phyloP scores from a whole-genome alignment of 1,284 basidiomycete species.

The Fomitopsis schrenkii region DNA sequence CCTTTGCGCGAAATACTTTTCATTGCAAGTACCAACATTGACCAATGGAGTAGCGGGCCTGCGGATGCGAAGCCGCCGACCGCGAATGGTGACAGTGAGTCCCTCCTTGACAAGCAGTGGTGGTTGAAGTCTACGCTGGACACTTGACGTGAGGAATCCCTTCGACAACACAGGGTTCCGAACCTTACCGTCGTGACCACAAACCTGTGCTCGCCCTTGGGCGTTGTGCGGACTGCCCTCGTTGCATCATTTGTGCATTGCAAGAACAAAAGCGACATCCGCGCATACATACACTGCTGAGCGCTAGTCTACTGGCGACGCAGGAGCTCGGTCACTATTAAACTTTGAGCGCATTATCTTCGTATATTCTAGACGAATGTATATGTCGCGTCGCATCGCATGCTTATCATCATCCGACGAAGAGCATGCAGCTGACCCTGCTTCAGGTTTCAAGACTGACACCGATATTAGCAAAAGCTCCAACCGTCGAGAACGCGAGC shows the following conservation, averaged over 20 bases:
- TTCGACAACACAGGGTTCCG: not conserved
- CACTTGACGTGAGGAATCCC: conserved; percentile 3
- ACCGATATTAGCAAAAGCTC: conserved; percentile 72
- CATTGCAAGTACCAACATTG: conserved; percentile 67
- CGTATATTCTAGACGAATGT: not conserved
- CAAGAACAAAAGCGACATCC: not conserved
- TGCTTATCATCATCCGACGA: not conserved
- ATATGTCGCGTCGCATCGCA: not conserved
- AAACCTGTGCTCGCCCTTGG: no score
- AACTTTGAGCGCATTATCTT: no score
- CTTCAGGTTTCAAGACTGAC: conserved; percentile 82
- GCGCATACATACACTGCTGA: not conserved
- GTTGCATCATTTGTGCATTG: not conserved
- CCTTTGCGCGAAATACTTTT: conserved; percentile 67
- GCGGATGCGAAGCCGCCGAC: conserved; percentile 55
- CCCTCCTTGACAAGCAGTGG: conserved; percentile 1
- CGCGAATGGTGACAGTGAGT: conserved; percentile 64
- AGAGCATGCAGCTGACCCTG: not conserved
- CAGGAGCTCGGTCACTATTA: not conserved
- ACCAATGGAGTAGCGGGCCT: conserved; percentile 67
- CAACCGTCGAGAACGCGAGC: conserved; percentile 67
- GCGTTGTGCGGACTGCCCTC: not conserved
- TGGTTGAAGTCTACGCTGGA: not conserved
- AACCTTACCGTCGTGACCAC: not conserved
- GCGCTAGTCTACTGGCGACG: not conserved